A percentile compares a stretch with the other conserved stretches of the same genome.
Evolutionary conservation across 164 flowering plant genomes (phyloP).

Genomic region (Litsea cubeba): DNA sequence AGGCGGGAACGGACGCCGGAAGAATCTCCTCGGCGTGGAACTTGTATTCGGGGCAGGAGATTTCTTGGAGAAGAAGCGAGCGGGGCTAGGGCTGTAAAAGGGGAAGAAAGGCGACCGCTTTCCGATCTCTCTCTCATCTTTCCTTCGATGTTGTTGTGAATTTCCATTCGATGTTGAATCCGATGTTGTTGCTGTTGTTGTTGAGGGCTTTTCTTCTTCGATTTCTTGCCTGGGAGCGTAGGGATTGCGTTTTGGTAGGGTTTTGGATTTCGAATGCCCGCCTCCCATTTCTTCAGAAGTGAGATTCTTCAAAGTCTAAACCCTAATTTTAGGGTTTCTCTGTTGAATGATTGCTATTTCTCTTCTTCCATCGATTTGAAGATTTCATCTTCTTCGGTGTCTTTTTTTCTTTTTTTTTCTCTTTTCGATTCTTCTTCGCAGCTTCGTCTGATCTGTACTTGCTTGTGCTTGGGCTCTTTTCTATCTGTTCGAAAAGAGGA

Average conservation of each 20-base stretch:
- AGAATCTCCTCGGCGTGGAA: slow-evolving; percentile 70
- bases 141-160: not conserved
- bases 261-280: not conserved
- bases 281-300: not conserved
- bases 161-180: not conserved
- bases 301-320: not conserved
- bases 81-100: slow-evolving; percentile 74
- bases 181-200: not conserved
- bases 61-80: slow-evolving; percentile 60
- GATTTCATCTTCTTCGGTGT: not conserved
- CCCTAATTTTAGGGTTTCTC: not conserved
- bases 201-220: not conserved
- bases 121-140: slow-evolving; percentile 19
- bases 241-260: not conserved
- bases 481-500: not conserved
- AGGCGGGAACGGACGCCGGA: slow-evolving; percentile 73
- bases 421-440: not conserved
- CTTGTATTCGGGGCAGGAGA: slow-evolving; percentile 40
- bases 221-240: not conserved
- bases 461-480: not conserved
- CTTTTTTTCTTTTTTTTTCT: too few species aligned
- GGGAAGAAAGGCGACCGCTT: slow-evolving; percentile 66
- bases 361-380: too few species aligned
- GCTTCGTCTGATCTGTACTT: not conserved
- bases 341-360: too few species aligned